Conservation (phyloP, 2,329 filamentous ascomycete species). For the Trematosphaeria pertusa region DNA sequence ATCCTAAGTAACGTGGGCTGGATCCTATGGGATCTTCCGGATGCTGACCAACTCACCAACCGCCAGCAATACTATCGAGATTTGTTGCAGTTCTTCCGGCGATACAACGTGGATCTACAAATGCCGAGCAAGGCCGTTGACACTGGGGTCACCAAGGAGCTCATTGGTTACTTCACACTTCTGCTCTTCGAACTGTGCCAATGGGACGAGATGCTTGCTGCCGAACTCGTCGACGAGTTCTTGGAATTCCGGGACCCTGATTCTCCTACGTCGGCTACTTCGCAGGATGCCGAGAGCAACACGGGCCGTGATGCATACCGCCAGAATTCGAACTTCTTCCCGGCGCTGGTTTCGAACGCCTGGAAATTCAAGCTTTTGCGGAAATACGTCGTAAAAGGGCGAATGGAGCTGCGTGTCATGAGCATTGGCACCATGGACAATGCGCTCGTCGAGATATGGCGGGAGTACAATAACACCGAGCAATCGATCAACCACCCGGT, state of each 20-base stretch:
- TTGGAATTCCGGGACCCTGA: conserved; percentile 31
- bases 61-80: conserved; percentile 28
- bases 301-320: conserved; percentile 21
- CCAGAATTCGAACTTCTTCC: conserved; percentile 43
- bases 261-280: conserved; percentile 28
- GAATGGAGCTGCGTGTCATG: conserved; percentile 87
- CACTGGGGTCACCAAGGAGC: conserved; percentile 31
- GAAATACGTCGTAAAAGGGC: conserved; percentile 78
- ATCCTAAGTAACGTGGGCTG: conserved; percentile 33
- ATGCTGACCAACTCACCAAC: conserved; percentile 15
- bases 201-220: conserved; percentile 33
- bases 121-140: conserved; percentile 36
- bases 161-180: conserved; percentile 28
- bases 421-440: conserved; percentile 77
- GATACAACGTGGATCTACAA: conserved; percentile 37
- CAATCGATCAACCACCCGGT: conserved; percentile 56
- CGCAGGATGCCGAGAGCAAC: conserved; percentile 7
- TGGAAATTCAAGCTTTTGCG: conserved; percentile 76
- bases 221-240: conserved; percentile 31
- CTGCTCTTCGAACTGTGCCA: conserved; percentile 34
- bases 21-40: conserved; percentile 21
- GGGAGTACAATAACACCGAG: conserved; percentile 55
- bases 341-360: conserved; percentile 63
- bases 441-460: conserved; percentile 70
- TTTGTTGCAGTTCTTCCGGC: conserved; percentile 33